Evolutionary conservation across 768 basidiomycete genomes (phyloP), one percentile per base, ranked within the genome.

Genomic region (Vararia minispora): DNA sequence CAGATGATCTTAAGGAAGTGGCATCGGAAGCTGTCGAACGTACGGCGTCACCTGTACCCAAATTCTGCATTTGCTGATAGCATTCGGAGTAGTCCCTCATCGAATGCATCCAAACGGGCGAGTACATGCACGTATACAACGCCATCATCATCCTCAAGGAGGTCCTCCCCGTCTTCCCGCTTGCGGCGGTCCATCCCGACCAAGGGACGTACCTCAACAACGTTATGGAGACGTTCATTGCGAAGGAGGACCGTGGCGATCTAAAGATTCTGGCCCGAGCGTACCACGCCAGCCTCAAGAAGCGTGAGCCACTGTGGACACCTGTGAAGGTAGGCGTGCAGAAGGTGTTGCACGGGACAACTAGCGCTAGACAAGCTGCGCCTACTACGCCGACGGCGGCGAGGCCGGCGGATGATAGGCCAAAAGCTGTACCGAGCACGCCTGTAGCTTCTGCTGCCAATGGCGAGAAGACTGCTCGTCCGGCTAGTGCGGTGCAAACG

Each of bases 51-150:
- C 20, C 37, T 33, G 14, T 14, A 6, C 27, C 35, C 22, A 24
- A 20, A 6, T 31, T 25, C 11, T 5, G 26, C 20, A n/a, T 21
- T 33, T 11, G 16, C 13, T 49, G 10, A 51, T 21, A 18, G 22
- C 25, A 28, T 27, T 42, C 24, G 14, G 51, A 32, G n/a, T 37
- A 91, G 91, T 76, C 75, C 40, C 76, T 97, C 47, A 64, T 70
- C 14, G 80, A 76, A 23, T 90, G 84, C 53, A 80, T 97, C 44
- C 72, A 79, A 51, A 82, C 90, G 2, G 75, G 74, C 35, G 92
- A 92, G 52, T 98, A 92, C 57, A 94, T 97, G 85, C 90, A 90
- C 51, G 86, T 97, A 38, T 92, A 94, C 59, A 99, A 99, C 54
- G 73, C 88, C n/a, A 85, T 98, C 58, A 75, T 92, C 27, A 79